Conservation (phyloP, 345 rosid species). For the Iberis pinnata region DNA sequence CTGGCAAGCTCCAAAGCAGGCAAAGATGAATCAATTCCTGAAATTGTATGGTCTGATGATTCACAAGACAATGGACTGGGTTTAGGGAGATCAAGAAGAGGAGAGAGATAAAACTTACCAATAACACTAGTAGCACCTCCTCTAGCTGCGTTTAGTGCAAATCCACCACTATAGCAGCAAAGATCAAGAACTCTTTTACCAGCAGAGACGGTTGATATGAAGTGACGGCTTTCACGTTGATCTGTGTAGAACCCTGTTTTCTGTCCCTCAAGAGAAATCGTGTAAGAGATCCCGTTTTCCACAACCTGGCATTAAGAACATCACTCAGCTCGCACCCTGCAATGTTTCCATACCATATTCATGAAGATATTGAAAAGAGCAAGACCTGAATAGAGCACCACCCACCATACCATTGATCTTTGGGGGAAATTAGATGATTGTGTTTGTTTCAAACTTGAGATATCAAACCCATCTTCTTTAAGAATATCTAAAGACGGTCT, state of each 20-base stretch:
- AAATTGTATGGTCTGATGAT: slow-evolving; percentile 10
- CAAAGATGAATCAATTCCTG: slow-evolving; percentile 78
- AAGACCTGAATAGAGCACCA: no score
- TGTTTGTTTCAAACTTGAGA: slow-evolving; percentile 37
- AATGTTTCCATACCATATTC: slow-evolving; percentile 2
- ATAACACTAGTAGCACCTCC: slow-evolving; percentile 65
- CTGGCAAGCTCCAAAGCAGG: slow-evolving; percentile 86
- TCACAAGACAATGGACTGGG: slow-evolving; percentile 1
- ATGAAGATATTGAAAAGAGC: not conserved
- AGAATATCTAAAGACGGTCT: slow-evolving; percentile 80
- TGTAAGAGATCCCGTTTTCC: slow-evolving; percentile 69
- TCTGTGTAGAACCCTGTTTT: slow-evolving; percentile 93
- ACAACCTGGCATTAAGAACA: slow-evolving; percentile 40
- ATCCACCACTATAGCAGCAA: slow-evolving; percentile 91
- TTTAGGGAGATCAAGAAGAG: not conserved
- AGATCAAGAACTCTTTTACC: slow-evolving; percentile 75
- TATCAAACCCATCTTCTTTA: slow-evolving; percentile 79
- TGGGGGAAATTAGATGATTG: slow-evolving; percentile 42
- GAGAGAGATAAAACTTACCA: slow-evolving; percentile 32
- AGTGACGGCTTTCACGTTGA: slow-evolving; percentile 68
- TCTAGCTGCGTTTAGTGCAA: slow-evolving; percentile 60
- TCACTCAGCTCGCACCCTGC: not conserved
- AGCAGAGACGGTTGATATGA: slow-evolving; percentile 57
- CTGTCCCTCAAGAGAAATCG: slow-evolving; percentile 67
- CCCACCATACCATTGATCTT: slow-evolving; percentile 55